Evolutionary conservation across 768 basidiomycete genomes (phyloP).

Genomic region (Auricularia cornea): DNA sequence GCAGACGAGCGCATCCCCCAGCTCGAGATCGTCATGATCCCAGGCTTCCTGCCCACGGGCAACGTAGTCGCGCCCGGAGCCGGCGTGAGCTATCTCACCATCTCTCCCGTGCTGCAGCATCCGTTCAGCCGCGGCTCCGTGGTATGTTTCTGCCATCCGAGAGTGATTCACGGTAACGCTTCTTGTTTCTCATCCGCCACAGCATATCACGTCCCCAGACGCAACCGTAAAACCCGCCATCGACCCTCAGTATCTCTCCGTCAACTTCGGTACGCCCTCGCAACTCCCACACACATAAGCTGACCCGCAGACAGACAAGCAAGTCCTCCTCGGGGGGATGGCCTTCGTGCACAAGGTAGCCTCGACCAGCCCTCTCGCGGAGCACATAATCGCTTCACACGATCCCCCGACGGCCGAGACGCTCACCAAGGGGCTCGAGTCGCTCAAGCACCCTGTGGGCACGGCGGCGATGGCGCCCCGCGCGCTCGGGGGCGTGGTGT

Average conservation of each 20-base stretch:
- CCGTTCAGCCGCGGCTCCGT: slow-evolving; percentile 48
- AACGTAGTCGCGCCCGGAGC: not conserved
- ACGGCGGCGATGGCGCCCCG: slow-evolving; percentile 30
- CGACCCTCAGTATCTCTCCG: slow-evolving; percentile 43
- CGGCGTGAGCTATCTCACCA: slow-evolving; percentile 24
- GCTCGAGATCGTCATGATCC: slow-evolving; percentile 23
- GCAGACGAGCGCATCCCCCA: not conserved
- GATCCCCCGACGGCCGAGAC: slow-evolving; percentile 27
- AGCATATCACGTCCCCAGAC: slow-evolving; percentile 22
- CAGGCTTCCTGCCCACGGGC: slow-evolving; percentile 37
- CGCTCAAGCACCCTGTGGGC: slow-evolving; percentile 42
- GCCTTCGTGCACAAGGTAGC: slow-evolving; percentile 52
- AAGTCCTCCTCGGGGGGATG: slow-evolving; percentile 47
- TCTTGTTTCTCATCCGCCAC: too few species aligned
- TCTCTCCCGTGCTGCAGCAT: slow-evolving; percentile 56
- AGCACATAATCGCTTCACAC: slow-evolving; percentile 23
- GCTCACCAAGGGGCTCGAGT: slow-evolving; percentile 27
- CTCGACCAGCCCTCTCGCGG: slow-evolving; percentile 40
- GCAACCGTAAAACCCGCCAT: slow-evolving; percentile 41
- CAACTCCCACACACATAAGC: slow-evolving; percentile 13
- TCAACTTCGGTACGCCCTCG: slow-evolving; percentile 40
- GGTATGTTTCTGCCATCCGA: too few species aligned
- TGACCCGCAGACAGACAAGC: slow-evolving; percentile 25
- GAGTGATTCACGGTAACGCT: too few species aligned
- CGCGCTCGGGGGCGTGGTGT: slow-evolving; percentile 22